Conservation (phyloP, 495 filamentous ascomycete species). For the Penicillium maclennaniae region DNA sequence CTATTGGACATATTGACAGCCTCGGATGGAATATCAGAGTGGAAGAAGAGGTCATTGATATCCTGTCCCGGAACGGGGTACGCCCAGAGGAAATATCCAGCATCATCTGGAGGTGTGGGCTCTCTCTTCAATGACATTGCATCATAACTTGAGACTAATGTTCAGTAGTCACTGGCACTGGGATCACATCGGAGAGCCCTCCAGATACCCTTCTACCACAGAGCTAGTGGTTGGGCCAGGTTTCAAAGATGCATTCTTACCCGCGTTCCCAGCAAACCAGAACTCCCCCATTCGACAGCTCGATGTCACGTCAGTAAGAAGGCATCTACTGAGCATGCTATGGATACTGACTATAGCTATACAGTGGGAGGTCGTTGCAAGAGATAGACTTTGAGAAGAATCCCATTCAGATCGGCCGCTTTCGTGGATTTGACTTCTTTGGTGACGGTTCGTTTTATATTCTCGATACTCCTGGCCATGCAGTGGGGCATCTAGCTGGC, state of each 20-base stretch:
- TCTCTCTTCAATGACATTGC: neutral
- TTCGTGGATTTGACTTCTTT: slow-evolving; percentile 50
- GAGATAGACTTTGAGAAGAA: slow-evolving; percentile 48
- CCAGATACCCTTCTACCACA: slow-evolving; percentile 46
- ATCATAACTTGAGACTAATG: neutral
- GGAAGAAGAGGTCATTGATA: slow-evolving; percentile 47
- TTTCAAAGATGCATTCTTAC: slow-evolving; percentile 42
- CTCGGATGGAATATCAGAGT: slow-evolving; percentile 30
- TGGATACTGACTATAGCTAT: neutral
- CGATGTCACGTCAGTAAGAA: neutral
- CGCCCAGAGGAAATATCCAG: slow-evolving; percentile 47
- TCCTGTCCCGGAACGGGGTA: slow-evolving; percentile 44
- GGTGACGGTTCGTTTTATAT: slow-evolving; percentile 46
- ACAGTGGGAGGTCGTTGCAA: slow-evolving; percentile 6
- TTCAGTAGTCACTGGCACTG: neutral
- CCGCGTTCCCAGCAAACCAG: slow-evolving; percentile 48
- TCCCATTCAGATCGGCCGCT: slow-evolving; percentile 28
- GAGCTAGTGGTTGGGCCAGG: slow-evolving; percentile 56
- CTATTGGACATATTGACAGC: slow-evolving; percentile 22
- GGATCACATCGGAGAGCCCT: slow-evolving; percentile 57
- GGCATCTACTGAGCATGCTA: neutral
- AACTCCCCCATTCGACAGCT: slow-evolving; percentile 22
- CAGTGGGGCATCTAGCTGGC: slow-evolving; percentile 37
- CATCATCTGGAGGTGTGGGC: slow-evolving; percentile 48
- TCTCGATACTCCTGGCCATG: slow-evolving; percentile 39